These are phyloP conservation scores for Macroventuria anomochaeta DNA, from an alignment of 2,329 filamentous ascomycete genomes.

Conservation along the genomic window DNA sequence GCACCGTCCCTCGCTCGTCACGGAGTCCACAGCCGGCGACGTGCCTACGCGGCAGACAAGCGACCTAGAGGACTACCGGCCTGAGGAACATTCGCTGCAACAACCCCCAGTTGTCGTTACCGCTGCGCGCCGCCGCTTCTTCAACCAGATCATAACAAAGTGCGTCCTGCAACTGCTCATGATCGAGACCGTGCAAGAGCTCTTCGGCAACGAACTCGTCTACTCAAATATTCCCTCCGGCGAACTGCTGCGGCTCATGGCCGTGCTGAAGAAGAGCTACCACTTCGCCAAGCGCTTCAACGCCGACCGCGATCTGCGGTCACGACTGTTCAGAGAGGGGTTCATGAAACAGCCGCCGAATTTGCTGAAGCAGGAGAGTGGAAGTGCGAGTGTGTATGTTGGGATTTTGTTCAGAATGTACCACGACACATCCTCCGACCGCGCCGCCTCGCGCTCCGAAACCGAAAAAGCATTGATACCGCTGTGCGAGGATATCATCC, in stretches of 20 bases:
- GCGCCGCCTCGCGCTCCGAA: constrained; percentile 77
- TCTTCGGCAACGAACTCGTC: constrained; percentile 96
- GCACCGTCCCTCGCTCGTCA: constrained; percentile 41
- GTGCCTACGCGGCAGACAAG: constrained; percentile 46
- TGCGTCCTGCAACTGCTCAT: constrained; percentile 97
- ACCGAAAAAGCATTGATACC: constrained; percentile 93
- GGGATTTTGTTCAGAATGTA: constrained; percentile 98
- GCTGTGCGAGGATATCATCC: constrained; percentile 92
- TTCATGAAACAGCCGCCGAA: constrained; percentile 99
- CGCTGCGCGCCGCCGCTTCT: constrained; percentile 89
- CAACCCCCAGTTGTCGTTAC: constrained; percentile 93
- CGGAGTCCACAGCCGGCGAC: constrained; percentile 42
- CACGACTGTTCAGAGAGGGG: constrained; percentile 92
- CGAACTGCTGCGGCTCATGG: constrained; percentile 91
- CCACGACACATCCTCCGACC: constrained; percentile 82
- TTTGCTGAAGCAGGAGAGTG: constrained; percentile 93
- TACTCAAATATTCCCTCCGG: constrained; percentile 90
- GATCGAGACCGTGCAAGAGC: constrained; percentile 98
- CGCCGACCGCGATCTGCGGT: constrained; percentile 92
- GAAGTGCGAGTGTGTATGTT: constrained; percentile 92
- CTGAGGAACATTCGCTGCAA: constrained; percentile 69
- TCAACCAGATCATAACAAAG: constrained; percentile 98
- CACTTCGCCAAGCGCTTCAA: constrained; percentile 98
- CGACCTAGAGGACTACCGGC: constrained; percentile 85
- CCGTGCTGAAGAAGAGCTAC: constrained; percentile 91